Base-by-base conservation (phyloP, 345 rosid species). In the Geranium brycei region DNA sequence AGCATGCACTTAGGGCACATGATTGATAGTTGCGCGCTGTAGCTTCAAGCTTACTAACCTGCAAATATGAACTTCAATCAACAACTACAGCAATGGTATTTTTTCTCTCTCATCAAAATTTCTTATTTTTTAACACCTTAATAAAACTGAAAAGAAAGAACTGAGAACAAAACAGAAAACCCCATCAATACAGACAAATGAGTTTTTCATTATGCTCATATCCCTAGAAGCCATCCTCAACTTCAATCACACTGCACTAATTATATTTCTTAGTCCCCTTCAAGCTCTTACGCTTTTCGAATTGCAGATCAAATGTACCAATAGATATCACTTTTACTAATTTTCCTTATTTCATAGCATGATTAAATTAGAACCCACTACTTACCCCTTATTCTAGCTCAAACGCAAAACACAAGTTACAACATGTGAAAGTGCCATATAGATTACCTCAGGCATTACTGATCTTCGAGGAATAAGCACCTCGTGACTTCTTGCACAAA, bases 401-500 rank as follows among this genome's bases (percentile, higher is more conserved):
- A 4, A 59, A 11, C 19, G 19, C 31, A 63, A n/a, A 38, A 30
- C 19, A 16, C 41, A 38, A 19, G 55, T 64, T 4, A 4, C 7
- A 7, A 8, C 11, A 60, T 12, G 13, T 58, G 16, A 14, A 32
- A 8, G 23, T 18, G 58, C 51, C n/a, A 51, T 12, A 62, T 55
- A 31, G 61, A 14, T 57, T 47, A 93, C 99, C 99, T 93, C 97
- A 3, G 96, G 99, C 67, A 87, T 81, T 80, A 93, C 76, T 71
- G 88, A 81, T 75, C 91, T 78, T 79, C 95, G 74, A 51, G 99
- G 99, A 61, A 93, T 91, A 51, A 93, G 97, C 81, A 90, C 99
- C 74, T 93, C 99, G 58, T 91, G 99, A 57, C 89, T 91, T 70
- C 97, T 84, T 64, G 99, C 97, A 78, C 99, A 93, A 82, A 93